Conservation (phyloP, 176 grass and related monocot genomes). For the Tillandsia leiboldiana region DNA sequence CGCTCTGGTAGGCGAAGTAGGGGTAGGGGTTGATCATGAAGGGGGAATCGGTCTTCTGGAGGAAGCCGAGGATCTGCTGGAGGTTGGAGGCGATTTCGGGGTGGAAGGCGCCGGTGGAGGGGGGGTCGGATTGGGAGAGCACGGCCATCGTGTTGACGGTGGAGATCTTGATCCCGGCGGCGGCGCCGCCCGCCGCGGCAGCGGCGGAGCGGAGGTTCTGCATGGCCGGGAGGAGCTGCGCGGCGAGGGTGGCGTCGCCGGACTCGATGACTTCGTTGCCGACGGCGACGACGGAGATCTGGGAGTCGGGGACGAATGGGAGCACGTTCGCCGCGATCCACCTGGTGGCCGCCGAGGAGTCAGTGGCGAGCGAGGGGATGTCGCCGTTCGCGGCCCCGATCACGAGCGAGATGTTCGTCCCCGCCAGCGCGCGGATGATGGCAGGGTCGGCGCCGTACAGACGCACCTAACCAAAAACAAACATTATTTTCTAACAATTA, state of each 20-base stretch:
- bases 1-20: constrained; percentile 87
- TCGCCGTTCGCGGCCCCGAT: constrained; percentile 86
- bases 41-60: constrained; percentile 51
- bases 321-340: constrained; percentile 84
- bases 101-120: constrained; percentile 74
- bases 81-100: constrained; percentile 44
- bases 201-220: constrained; percentile 69
- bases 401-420: constrained; percentile 47
- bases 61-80: constrained; percentile 54
- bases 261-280: constrained; percentile 93
- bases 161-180: constrained; percentile 41
- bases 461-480: constrained; percentile 11
- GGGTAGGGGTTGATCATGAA: constrained; percentile 99
- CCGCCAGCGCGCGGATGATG: constrained; percentile 65
- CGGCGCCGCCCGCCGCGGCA: constrained; percentile 21
- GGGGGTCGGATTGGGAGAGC: constrained; percentile 78
- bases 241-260: constrained; percentile 49
- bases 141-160: constrained; percentile 93
- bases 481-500: too few relatives aligned
- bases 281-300: constrained; percentile 47
- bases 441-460: constrained; percentile 69
- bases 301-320: constrained; percentile 36
- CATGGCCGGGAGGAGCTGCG: constrained; percentile 77
- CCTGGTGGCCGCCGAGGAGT: constrained; percentile 47
- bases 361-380: constrained; percentile 70